Evolutionary conservation across 2,329 filamentous ascomycete genomes (phyloP).

Genomic region (Dactylellina leptospora): DNA sequence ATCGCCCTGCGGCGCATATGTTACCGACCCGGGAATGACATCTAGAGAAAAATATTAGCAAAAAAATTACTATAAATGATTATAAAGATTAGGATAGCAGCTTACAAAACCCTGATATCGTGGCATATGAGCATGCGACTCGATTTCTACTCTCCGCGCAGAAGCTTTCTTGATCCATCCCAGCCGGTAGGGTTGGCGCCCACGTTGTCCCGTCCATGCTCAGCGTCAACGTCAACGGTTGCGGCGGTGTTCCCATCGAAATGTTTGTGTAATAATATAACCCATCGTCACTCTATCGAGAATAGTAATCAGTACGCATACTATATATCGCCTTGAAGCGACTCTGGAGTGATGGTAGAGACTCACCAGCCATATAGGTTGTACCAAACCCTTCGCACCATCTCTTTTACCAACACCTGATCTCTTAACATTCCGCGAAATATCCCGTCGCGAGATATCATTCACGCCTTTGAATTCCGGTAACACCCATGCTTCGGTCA

Average conservation of each 20-base stretch:
- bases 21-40: constrained; percentile 35
- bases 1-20: constrained; percentile 34
- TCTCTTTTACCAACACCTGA: constrained; percentile 4
- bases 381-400: constrained; percentile 22
- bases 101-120: constrained; percentile 49
- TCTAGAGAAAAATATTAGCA: too few species aligned
- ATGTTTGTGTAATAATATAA: constrained; percentile 37
- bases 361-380: constrained; percentile 48
- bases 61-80: not conserved
- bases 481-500: constrained; percentile 18
- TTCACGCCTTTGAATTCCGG: not conserved
- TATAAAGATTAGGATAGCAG: not conserved
- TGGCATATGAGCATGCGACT: constrained; percentile 37
- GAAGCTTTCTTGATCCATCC: constrained; percentile 9
- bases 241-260: constrained; percentile 46
- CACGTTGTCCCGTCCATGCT: constrained; percentile 43
- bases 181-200: constrained; percentile 43
- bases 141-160: constrained; percentile 27
- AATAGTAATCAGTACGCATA: not conserved
- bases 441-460: constrained; percentile 9
- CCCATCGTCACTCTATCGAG: constrained; percentile 39
- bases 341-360: too few species aligned
- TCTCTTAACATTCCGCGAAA: constrained; percentile 22
- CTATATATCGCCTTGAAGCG: too few species aligned
- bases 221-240: constrained; percentile 37